Evolutionary conservation across 768 basidiomycete species (phyloP), one percentile per base, ranked within the genome.

Genomic region (Suillus tomentosus): DNA sequence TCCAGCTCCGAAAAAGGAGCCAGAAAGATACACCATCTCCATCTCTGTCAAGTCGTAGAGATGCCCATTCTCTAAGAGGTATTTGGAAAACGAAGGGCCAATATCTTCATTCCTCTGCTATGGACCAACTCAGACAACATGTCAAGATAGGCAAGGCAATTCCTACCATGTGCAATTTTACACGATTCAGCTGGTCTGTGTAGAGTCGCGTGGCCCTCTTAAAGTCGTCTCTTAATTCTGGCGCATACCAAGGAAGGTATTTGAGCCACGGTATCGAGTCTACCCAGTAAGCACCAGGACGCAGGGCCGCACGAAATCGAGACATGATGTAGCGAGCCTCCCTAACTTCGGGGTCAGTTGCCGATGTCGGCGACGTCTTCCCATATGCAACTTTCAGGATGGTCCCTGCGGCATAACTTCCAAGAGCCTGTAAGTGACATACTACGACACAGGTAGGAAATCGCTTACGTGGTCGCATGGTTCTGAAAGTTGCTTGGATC

Each of bases 1-100:
- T 3, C 85, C 85, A 22, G 85, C 85, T 39, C 84, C 84, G 65
- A 85, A 87, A 76, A 87, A 82, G 39, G 79, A 79, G 0, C 85
- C 85, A 1, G 82, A 83, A 17, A 87, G 77, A 70, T 86, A 86
- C 0, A 84, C 80, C 1, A 79, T 78, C 66, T 87, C 84, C 56
- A 80, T 73, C 63, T 83, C 79, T 14, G 47, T 48, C 47, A 48
- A 24, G 47, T 22, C 47, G 24, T 48, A 48, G 11, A 48, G 22
- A 48, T 48, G 11, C 3, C 6, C 13, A 48, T 48, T 47, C 4
- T 47, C 45, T 10, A 47, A 4, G 2, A 47, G n/a, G 8, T 48
- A 3, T 48, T 48, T 48, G 13, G 47, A 13, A 48, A 48, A 48
- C 13, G 47, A 48, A 13, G 47, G 22, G 5, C 22, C 47, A 22